These are phyloP conservation scores for Ophiostoma piceae DNA, from an alignment of 2,329 filamentous ascomycete species.

Conservation along the genomic window DNA sequence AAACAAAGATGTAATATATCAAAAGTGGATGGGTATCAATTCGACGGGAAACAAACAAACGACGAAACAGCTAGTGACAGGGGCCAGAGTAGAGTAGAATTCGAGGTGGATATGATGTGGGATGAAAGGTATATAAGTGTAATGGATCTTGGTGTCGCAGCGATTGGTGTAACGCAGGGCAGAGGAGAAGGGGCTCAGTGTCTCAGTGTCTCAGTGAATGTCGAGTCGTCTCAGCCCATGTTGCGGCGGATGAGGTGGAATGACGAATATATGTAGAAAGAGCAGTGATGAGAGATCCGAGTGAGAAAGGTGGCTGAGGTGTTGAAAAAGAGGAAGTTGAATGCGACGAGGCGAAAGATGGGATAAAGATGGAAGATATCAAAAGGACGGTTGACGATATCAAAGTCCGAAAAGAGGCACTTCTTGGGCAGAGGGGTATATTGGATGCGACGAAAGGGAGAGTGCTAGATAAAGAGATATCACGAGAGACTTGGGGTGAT, in stretches of 20 bases:
- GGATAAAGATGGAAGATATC: neutral
- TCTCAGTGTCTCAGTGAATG: neutral
- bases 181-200: conserved; percentile 16
- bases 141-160: neutral
- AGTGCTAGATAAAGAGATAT: neutral
- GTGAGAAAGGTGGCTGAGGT: neutral
- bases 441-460: neutral
- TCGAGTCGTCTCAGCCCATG: conserved; percentile 13
- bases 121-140: neutral
- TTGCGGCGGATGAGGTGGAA: neutral
- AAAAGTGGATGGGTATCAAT: conserved; percentile 13
- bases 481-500: neutral
- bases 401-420: neutral
- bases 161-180: neutral
- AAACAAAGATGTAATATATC: neutral
- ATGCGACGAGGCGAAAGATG: no score
- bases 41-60: conserved; percentile 9
- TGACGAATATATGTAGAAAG: neutral
- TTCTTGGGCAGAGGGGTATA: neutral
- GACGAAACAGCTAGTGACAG: neutral
- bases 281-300: neutral
- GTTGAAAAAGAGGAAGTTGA: neutral
- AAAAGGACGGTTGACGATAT: neutral
- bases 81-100: neutral
- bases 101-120: neutral